Percentiles rank a stretch among this genome's conserved stretches.
These are phyloP conservation scores for Crucihimalaya himalaica DNA, from an alignment of 345 rosid species.

Conservation along the genomic window DNA sequence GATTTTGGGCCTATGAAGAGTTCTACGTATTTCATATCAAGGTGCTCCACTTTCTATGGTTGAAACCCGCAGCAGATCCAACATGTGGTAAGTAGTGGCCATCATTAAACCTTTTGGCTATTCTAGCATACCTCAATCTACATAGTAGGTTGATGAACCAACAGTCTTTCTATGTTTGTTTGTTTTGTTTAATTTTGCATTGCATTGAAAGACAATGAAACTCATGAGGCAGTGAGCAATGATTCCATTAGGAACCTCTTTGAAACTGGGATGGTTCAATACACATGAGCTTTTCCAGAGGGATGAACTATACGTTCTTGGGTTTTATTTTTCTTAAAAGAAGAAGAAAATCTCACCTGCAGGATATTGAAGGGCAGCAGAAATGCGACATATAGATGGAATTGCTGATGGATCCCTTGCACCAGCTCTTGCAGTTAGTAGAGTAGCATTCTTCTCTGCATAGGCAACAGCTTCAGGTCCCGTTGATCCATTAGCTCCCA, in stretches of 20 bases:
- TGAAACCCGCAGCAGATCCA: neutral
- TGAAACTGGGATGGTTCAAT: neutral
- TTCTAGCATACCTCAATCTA: slow-evolving; percentile 6
- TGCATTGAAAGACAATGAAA: neutral
- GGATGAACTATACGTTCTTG: neutral
- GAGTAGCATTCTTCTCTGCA: slow-evolving; percentile 91
- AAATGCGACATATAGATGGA: slow-evolving; percentile 93
- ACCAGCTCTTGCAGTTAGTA: slow-evolving; percentile 98
- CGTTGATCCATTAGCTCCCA: slow-evolving; percentile 86
- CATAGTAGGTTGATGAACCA: neutral
- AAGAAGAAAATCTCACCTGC: slow-evolving; percentile 55
- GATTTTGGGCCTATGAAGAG: neutral
- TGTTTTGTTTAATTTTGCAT: neutral
- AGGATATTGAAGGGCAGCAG: slow-evolving; percentile 96
- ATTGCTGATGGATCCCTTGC: slow-evolving; percentile 98
- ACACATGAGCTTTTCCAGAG: neutral
- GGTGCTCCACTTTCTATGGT: neutral
- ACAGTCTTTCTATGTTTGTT: neutral
- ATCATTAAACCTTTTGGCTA: neutral
- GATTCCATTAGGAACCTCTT: neutral
- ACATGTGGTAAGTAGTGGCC: neutral
- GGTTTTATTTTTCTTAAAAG: neutral
- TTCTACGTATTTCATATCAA: neutral
- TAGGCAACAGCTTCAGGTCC: slow-evolving; percentile 89
- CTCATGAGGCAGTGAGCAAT: slow-evolving; percentile 1